Conservation (phyloP, 108 stramenopile species). For the Epithemia pelagica region DNA sequence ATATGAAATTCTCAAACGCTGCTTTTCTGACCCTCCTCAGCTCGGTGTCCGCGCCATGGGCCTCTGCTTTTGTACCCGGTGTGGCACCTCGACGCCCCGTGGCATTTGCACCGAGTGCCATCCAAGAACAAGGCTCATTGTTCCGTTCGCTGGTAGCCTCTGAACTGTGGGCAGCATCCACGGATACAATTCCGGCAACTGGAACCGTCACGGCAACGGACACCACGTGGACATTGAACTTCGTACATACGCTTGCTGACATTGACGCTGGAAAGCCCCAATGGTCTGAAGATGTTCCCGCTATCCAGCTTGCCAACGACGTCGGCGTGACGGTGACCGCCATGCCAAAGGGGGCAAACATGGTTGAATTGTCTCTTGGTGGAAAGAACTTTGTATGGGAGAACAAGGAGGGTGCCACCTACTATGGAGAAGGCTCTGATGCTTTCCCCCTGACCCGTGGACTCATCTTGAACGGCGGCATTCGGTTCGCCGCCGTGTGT, state of each 20-base stretch:
- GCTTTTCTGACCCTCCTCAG: too few relatives aligned
- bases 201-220: background rate
- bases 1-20: too few relatives aligned
- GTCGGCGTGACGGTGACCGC: background rate
- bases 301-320: background rate
- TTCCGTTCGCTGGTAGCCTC: too few relatives aligned
- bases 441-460: constrained; percentile 10
- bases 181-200: too few relatives aligned
- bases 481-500: constrained; percentile 16
- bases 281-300: background rate
- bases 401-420: constrained; percentile 9
- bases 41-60: too few relatives aligned
- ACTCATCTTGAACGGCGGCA: constrained; percentile 12
- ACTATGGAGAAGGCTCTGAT: constrained; percentile 6
- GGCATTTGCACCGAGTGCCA: too few relatives aligned
- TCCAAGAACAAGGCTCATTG: too few relatives aligned
- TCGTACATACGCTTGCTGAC: background rate
- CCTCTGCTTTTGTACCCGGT: too few relatives aligned
- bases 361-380: background rate
- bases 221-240: background rate
- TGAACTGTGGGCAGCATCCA: too few relatives aligned
- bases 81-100: too few relatives aligned
- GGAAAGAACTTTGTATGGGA: constrained; percentile 12
- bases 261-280: background rate
- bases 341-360: background rate